These are phyloP conservation scores for Bimuria novae-zelandiae DNA, from an alignment of 2,329 filamentous ascomycete species.

Conservation along the genomic window DNA sequence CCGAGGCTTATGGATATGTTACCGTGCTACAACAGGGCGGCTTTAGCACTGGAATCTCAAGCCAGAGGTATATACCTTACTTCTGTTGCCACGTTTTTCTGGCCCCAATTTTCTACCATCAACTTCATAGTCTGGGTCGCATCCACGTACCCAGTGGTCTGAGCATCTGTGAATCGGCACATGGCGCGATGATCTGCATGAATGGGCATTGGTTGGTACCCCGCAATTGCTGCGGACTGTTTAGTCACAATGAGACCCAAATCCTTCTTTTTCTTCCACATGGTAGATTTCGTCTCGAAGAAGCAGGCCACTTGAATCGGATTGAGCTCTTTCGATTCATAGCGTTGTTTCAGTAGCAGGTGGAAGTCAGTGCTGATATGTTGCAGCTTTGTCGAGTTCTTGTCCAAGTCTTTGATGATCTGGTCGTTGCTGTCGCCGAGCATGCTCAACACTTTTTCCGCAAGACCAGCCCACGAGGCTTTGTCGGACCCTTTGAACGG, in stretches of 20 bases:
- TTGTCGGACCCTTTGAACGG: slow-evolving; percentile 7
- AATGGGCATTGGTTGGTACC: slow-evolving; percentile 3
- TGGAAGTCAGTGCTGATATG: slow-evolving; percentile 8
- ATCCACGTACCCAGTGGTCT: slow-evolving; percentile 8
- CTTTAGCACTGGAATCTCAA: not conserved
- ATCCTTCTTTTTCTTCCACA: slow-evolving; percentile 8
- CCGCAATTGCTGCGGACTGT: slow-evolving; percentile 7
- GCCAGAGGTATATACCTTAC: not conserved
- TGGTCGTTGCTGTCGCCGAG: slow-evolving; percentile 10
- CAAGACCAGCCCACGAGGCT: slow-evolving; percentile 3
- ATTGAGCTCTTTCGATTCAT: slow-evolving; percentile 3
- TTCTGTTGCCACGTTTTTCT: not conserved
- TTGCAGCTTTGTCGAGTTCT: not conserved
- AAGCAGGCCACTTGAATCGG: slow-evolving; percentile 8
- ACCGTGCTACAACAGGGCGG: not conserved
- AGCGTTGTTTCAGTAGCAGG: not conserved
- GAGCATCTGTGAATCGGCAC: slow-evolving; percentile 4
- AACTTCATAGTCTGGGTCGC: slow-evolving; percentile 4
- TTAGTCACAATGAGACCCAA: slow-evolving; percentile 8
- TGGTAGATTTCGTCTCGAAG: slow-evolving; percentile 6
- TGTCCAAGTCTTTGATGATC: slow-evolving; percentile 5
- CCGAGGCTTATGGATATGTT: slow-evolving; percentile 2
- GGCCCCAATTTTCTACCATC: slow-evolving; percentile 6
- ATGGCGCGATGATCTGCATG: slow-evolving; percentile 9
- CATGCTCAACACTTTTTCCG: not conserved